phyloP scores from a whole-genome alignment of 2,329 filamentous ascomycete genomes.

The Ophiostoma ips region DNA sequence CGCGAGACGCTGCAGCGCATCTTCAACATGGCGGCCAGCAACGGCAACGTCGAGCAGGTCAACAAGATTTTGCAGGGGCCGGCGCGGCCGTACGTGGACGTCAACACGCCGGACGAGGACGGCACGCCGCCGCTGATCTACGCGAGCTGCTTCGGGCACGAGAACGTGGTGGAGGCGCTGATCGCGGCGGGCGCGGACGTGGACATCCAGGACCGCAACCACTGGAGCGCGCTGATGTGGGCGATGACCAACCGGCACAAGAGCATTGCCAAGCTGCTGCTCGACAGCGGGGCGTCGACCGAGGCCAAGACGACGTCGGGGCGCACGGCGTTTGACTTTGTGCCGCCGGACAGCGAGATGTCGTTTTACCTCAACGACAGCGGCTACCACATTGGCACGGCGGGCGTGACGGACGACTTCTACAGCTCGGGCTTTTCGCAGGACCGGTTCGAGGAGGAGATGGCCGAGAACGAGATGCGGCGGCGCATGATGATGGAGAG shows the following conservation, averaged over 20 bases:
- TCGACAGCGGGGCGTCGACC: conserved; percentile 89
- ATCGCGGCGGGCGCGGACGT: conserved; percentile 78
- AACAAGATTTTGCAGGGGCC: conserved; percentile 60
- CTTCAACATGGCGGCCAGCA: conserved; percentile 89
- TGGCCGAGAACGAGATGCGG: conserved; percentile 92
- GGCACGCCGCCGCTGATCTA: conserved; percentile 95
- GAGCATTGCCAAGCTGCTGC: conserved; percentile 77
- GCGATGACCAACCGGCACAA: conserved; percentile 98
- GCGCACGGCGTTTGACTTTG: conserved; percentile 89
- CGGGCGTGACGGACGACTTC: conserved; percentile 74
- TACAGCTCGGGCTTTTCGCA: conserved; percentile 87
- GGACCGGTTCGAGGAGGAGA: conserved; percentile 89
- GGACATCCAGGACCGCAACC: conserved; percentile 86
- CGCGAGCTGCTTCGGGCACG: conserved; percentile 94
- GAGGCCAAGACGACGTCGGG: conserved; percentile 92
- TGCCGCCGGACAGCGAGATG: conserved; percentile 89
- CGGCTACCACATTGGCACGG: conserved; percentile 77
- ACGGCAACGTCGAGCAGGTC: conserved; percentile 78
- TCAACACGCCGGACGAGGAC: conserved; percentile 83
- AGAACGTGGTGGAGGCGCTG: conserved; percentile 70
- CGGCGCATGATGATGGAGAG: conserved; percentile 99
- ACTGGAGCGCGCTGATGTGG: conserved; percentile 99
- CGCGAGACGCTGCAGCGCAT: conserved; percentile 69
- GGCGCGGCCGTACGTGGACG: conserved; percentile 62
- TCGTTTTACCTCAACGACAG: conserved; percentile 90